Conservation (phyloP, 2,329 filamentous ascomycete species). For the Fusarium veterinarium region DNA sequence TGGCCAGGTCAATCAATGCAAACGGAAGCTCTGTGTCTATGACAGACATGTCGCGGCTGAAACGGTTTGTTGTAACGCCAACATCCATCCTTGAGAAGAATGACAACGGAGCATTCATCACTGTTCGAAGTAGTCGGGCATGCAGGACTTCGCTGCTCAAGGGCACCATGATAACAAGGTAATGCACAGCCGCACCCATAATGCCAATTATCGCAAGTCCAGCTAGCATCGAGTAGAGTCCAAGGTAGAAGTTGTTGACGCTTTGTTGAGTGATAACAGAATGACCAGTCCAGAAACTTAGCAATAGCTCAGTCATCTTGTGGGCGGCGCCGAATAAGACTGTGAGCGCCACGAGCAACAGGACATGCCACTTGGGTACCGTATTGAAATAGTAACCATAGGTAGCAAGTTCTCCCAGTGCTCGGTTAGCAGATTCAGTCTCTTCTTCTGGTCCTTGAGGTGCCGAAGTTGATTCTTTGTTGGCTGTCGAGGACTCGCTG, state of each 20-base stretch:
- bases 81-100: constrained; percentile 53
- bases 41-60: constrained; percentile 54
- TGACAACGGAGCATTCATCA: constrained; percentile 47
- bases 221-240: constrained; percentile 25
- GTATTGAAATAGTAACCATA: constrained; percentile 18
- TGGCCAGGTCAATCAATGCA: constrained; percentile 40
- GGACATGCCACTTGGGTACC: constrained; percentile 8
- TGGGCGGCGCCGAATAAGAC: constrained; percentile 14
- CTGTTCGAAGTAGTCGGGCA: constrained; percentile 12
- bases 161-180: constrained; percentile 5
- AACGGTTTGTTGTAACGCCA: constrained; percentile 53
- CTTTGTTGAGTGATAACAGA: constrained; percentile 5
- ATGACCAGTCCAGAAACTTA: constrained; percentile 28
- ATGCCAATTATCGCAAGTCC: constrained; percentile 11
- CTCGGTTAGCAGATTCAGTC: not conserved
- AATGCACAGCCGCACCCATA: constrained; percentile 1
- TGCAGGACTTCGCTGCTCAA: constrained; percentile 20
- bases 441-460: constrained; percentile 4
- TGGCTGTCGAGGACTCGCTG: not conserved
- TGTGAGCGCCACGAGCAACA: not conserved
- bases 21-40: constrained; percentile 50
- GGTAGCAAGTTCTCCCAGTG: constrained; percentile 11
- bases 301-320: constrained; percentile 28
- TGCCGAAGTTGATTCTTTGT: not conserved
- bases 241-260: constrained; percentile 26